Conservation (phyloP, 192 early-diverging fungal species). For the Umbelopsis sp. region DNA sequence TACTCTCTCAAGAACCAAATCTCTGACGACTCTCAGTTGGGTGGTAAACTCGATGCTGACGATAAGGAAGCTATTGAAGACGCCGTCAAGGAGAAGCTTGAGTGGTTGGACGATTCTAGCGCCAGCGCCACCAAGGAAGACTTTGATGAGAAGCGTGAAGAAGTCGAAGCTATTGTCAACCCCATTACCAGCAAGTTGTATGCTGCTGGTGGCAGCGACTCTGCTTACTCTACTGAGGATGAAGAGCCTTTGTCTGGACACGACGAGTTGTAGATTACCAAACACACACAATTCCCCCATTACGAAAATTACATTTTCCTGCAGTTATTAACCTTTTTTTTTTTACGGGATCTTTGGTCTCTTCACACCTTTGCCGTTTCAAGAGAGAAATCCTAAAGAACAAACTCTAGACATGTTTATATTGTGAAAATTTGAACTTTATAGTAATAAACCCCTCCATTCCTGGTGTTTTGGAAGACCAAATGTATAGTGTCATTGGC, state of each 20-base stretch:
- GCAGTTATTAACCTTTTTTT: conserved; percentile 9
- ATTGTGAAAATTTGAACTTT: conserved; percentile 1
- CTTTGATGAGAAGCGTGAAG: conserved; percentile 94
- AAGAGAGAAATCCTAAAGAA: background rate
- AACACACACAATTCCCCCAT: background rate
- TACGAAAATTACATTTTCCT: conserved; percentile 1
- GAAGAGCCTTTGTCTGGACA: conserved; percentile 53
- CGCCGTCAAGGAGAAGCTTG: conserved; percentile 66
- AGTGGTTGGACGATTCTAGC: conserved; percentile 80
- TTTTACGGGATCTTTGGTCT: background rate
- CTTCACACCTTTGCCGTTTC: background rate
- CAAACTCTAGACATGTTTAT: conserved; percentile 17
- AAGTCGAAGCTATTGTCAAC: conserved; percentile 92
- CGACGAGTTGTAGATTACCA: conserved; percentile 66
- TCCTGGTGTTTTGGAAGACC: conserved; percentile 1
- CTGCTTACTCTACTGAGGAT: conserved; percentile 57
- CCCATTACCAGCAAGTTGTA: conserved; percentile 95
- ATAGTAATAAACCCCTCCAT: conserved; percentile 2
- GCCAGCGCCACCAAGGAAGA: conserved; percentile 92
- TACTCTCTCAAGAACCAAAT: conserved; percentile 95
- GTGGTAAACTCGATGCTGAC: conserved; percentile 63
- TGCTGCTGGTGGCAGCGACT: conserved; percentile 37
- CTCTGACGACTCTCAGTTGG: conserved; percentile 59
- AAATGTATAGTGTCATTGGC: too few species aligned
- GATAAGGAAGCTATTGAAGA: conserved; percentile 90